phyloP scores from a whole-genome alignment of 371 early-diverging fungal species.

The Apophysomyces sp. region DNA sequence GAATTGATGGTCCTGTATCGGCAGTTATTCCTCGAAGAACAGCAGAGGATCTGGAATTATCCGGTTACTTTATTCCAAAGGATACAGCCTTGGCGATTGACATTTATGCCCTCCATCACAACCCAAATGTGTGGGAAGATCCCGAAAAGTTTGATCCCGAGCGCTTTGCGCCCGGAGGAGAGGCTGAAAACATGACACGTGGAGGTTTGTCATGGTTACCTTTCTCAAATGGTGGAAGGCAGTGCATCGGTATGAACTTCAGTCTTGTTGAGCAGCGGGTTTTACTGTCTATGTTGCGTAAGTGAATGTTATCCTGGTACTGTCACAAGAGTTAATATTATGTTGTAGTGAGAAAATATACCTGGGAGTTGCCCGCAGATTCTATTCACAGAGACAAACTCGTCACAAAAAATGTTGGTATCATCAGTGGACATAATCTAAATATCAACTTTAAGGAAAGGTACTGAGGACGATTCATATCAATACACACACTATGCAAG shows the following conservation, averaged over 20 bases:
- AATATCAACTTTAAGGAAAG: slow-evolving; percentile 15
- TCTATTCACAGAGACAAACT: slow-evolving; percentile 25
- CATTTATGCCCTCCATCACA: slow-evolving; percentile 30
- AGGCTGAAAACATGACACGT: slow-evolving; percentile 7
- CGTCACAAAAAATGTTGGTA: neutral
- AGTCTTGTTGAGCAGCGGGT: slow-evolving; percentile 31
- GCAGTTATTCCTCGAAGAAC: slow-evolving; percentile 14
- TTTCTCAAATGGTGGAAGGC: slow-evolving; percentile 28
- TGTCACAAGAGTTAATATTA: neutral
- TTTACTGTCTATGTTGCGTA: slow-evolving; percentile 26
- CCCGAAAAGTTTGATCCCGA: slow-evolving; percentile 22
- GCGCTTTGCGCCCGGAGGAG: slow-evolving; percentile 20
- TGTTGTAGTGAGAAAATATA: slow-evolving; percentile 18
- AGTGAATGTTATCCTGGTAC: neutral
- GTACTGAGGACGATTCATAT: slow-evolving; percentile 13
- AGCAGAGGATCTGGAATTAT: slow-evolving; percentile 37
- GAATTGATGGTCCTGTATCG: slow-evolving; percentile 13
- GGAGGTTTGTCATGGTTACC: slow-evolving; percentile 25
- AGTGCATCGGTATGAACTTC: slow-evolving; percentile 37
- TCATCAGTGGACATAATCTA: slow-evolving; percentile 10
- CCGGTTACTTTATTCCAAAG: slow-evolving; percentile 44
- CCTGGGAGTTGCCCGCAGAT: slow-evolving; percentile 18
- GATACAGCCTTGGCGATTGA: slow-evolving; percentile 37
- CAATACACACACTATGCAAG: neutral
- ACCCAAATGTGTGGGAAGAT: slow-evolving; percentile 13